These are phyloP conservation scores for Tremellales sp. DNA, from an alignment of 1,284 basidiomycete genomes.

Conservation along the genomic window DNA sequence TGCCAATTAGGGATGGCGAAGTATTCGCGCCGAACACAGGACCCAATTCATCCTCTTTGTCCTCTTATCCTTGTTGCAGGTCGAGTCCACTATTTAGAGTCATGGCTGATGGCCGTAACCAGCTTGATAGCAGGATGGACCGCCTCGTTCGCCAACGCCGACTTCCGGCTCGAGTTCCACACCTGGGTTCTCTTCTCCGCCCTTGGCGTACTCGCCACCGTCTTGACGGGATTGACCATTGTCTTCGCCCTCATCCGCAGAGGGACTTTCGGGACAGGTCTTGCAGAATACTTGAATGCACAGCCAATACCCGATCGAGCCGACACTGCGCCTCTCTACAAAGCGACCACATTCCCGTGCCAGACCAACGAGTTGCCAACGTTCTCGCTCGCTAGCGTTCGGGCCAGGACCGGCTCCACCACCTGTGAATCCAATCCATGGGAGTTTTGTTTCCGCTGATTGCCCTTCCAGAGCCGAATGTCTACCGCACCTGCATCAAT, in stretches of 20 bases:
- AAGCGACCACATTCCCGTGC: too few species aligned
- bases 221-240: constrained; percentile 57
- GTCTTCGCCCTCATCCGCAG: constrained; percentile 63
- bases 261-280: constrained; percentile 68
- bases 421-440: too few species aligned
- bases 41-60: constrained; percentile 62
- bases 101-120: constrained; percentile 50
- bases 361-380: too few species aligned
- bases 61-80: constrained; percentile 52
- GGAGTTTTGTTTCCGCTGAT: too few species aligned
- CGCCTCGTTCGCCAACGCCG: constrained; percentile 61
- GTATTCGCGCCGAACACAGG: constrained; percentile 62
- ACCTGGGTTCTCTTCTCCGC: constrained; percentile 69
- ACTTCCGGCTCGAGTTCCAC: constrained; percentile 68
- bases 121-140: constrained; percentile 54
- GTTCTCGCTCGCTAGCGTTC: too few species aligned
- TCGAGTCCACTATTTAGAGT: background rate
- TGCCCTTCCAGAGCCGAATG: too few species aligned
- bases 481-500: too few species aligned
- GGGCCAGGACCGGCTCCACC: too few species aligned
- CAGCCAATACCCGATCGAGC: too few species aligned
- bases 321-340: too few species aligned
- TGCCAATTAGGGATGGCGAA: constrained; percentile 66
- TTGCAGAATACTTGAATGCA: constrained; percentile 56
- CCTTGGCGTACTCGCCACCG: constrained; percentile 59